Percentiles rank a stretch among this genome's conserved stretches.
phyloP scores from a whole-genome alignment of 176 grass and related monocot species.

The Oryza brachyantha region DNA sequence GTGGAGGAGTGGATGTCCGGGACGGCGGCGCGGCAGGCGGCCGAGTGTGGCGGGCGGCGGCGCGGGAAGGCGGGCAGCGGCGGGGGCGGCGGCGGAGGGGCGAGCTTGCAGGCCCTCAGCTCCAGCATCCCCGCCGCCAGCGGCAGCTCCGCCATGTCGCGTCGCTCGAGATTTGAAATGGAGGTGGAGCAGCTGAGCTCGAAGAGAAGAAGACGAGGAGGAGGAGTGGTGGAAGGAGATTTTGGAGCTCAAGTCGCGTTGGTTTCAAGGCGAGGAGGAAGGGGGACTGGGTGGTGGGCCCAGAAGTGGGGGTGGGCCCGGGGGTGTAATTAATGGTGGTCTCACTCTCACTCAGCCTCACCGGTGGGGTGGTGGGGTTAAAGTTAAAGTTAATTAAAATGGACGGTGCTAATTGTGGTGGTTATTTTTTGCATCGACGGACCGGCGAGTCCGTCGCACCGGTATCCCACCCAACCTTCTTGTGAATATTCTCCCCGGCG shows the following conservation, averaged over 20 bases:
- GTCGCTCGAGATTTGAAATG: too few relatives aligned
- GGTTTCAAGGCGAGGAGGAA: not conserved
- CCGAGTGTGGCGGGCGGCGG: conserved; percentile 11
- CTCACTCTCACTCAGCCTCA: too few relatives aligned
- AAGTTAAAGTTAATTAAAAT: too few relatives aligned
- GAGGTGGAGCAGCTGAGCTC: too few relatives aligned
- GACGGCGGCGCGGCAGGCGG: conserved; percentile 28
- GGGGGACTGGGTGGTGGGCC: too few relatives aligned
- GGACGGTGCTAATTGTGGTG: not conserved
- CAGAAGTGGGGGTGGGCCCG: not conserved
- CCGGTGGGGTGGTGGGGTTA: too few relatives aligned
- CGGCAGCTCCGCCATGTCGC: conserved; percentile 69
- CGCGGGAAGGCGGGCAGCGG: conserved; percentile 1
- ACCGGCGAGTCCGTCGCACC: not conserved
- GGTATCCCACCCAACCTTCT: too few relatives aligned
- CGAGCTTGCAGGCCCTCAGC: conserved; percentile 50
- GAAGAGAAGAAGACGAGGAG: too few relatives aligned
- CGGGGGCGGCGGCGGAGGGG: conserved; percentile 21
- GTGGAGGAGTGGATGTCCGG: conserved; percentile 52
- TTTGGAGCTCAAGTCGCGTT: not conserved
- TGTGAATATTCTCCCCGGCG: too few relatives aligned
- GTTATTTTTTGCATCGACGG: not conserved
- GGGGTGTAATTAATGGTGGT: not conserved
- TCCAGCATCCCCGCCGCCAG: conserved; percentile 47
- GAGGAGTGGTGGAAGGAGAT: too few relatives aligned